Percentiles rank a stretch among this genome's conserved stretches.
These are phyloP conservation scores for Alternaria viburni DNA, from an alignment of 2,329 filamentous ascomycete species.

Conservation along the genomic window DNA sequence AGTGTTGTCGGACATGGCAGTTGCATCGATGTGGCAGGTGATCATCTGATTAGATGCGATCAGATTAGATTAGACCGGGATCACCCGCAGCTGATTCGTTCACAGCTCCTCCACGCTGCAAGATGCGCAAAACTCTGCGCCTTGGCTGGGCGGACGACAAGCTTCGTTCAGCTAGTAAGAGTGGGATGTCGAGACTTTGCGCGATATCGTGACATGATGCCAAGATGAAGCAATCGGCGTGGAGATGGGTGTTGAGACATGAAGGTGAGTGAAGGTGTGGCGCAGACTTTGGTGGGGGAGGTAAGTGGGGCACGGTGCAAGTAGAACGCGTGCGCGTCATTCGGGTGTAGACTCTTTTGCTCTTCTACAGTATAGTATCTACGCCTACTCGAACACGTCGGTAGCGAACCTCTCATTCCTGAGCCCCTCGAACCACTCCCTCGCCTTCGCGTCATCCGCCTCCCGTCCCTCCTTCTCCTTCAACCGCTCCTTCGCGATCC, in stretches of 20 bases:
- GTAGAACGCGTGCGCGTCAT: neutral
- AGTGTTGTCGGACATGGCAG: neutral
- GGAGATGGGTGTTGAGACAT: neutral
- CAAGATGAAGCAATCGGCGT: neutral
- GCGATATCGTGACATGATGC: neutral
- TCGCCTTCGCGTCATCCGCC: conserved; percentile 50
- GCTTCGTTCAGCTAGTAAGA: neutral
- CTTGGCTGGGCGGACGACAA: neutral
- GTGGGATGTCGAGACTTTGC: neutral
- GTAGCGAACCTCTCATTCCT: conserved; percentile 49
- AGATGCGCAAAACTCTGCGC: neutral
- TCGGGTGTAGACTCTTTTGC: neutral
- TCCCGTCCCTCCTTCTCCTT: conserved; percentile 46
- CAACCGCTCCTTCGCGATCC: conserved; percentile 52
- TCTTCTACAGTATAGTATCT: neutral
- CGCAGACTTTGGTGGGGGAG: neutral
- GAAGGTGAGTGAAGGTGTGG: neutral
- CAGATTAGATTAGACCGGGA: neutral
- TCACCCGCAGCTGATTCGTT: neutral
- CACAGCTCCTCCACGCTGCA: neutral
- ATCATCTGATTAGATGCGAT: conserved; percentile 6
- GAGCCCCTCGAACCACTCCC: conserved; percentile 54
- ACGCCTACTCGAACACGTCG: conserved; percentile 4
- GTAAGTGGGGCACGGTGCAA: neutral
- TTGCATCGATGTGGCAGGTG: neutral